Percentiles rank a stretch among this genome's conserved stretches.
Evolutionary conservation across 73 alveolate species (phyloP).

Genomic region (Tetrahymena borealis): DNA sequence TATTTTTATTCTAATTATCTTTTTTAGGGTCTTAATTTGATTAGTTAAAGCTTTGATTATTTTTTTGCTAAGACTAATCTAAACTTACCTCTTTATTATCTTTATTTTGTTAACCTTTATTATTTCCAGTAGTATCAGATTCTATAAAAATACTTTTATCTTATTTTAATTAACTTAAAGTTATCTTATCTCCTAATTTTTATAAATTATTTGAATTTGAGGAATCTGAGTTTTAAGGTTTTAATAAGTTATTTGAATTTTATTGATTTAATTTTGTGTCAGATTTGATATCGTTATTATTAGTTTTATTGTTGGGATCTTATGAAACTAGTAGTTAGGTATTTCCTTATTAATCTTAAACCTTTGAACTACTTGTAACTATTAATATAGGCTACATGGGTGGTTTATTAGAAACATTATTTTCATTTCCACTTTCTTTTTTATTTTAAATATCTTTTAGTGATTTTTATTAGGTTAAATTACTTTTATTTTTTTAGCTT

Average conservation of each 20-base stretch:
- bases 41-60: too few species aligned
- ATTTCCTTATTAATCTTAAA: background rate
- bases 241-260: background rate
- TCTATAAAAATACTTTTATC: background rate
- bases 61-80: too few species aligned
- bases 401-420: background rate
- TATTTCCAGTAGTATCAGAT: background rate
- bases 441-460: background rate
- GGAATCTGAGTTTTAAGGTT: background rate
- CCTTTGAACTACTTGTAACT: background rate
- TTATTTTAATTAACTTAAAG: background rate
- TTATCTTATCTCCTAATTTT: background rate
- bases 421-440: background rate
- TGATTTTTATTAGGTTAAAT: background rate
- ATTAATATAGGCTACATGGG: too few species aligned
- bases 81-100: too few species aligned
- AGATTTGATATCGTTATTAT: background rate
- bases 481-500: background rate
- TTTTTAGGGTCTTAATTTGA: too few species aligned
- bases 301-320: background rate
- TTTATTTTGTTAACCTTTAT: too few species aligned
- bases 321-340: too few species aligned
- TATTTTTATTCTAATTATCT: too few species aligned
- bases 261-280: background rate
- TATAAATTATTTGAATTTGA: background rate